These are phyloP conservation scores for Pythium dissimile DNA, from an alignment of 352 stramenopile genomes.

Conservation along the genomic window DNA sequence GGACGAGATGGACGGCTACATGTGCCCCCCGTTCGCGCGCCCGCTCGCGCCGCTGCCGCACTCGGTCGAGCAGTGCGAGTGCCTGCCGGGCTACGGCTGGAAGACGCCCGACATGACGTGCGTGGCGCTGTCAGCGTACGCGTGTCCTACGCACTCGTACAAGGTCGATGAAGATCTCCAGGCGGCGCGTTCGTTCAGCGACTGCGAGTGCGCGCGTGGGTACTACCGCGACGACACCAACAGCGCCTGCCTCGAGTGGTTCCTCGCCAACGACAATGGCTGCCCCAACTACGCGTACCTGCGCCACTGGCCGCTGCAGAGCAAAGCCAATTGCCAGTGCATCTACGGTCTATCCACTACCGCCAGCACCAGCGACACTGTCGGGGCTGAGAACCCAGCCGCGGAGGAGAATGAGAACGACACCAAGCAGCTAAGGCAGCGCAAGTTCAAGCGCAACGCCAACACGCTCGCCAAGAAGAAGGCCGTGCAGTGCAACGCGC, in stretches of 20 bases:
- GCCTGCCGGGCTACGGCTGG: conserved; percentile 69
- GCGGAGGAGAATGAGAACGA: conserved; percentile 9
- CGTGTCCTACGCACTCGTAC: conserved; percentile 61
- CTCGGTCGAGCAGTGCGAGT: conserved; percentile 74
- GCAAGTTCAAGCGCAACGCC: conserved; percentile 2
- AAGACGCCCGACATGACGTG: conserved; percentile 70
- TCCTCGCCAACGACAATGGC: conserved; percentile 56
- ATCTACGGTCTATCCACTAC: conserved; percentile 47
- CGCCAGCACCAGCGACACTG: conserved; percentile 2
- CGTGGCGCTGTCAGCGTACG: conserved; percentile 49
- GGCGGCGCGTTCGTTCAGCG: conserved; percentile 45
- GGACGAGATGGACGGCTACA: conserved; percentile 25
- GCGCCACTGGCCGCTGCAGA: conserved; percentile 74
- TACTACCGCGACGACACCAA: conserved; percentile 62
- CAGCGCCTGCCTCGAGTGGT: conserved; percentile 57
- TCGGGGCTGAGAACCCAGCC: conserved; percentile 6
- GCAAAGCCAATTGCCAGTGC: conserved; percentile 67
- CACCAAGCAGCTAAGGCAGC: conserved; percentile 25
- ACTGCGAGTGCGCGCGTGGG: conserved; percentile 68
- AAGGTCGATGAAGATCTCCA: conserved; percentile 26
- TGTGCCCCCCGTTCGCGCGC: conserved; percentile 58
- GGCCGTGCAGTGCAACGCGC: conserved; percentile 23
- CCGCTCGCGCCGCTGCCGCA: conserved; percentile 49
- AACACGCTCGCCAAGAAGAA: conserved; percentile 13
- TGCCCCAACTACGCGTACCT: conserved; percentile 62